Evolutionary conservation across 2,329 filamentous ascomycete species (phyloP).

Genomic region (Sordariomycetes sp.): DNA sequence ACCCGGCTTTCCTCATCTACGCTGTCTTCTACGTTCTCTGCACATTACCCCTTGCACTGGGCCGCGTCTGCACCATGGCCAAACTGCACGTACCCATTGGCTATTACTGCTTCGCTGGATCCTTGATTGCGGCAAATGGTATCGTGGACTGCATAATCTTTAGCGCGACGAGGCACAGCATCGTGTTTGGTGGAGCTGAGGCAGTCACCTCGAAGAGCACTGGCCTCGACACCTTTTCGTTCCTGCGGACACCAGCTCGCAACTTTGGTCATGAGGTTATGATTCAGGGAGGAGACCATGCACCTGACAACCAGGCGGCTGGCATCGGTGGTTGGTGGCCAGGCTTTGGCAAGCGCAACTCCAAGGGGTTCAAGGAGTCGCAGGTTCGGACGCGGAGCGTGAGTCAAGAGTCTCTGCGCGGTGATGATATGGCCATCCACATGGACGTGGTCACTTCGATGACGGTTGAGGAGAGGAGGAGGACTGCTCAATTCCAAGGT

Average conservation of each 20-base stretch:
- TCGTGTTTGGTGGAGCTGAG: conserved; percentile 17
- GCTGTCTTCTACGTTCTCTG: conserved; percentile 53
- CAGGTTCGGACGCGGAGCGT: neutral
- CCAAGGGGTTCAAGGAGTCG: neutral
- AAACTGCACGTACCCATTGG: conserved; percentile 32
- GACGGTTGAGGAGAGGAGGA: conserved; percentile 1
- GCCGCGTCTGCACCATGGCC: conserved; percentile 48
- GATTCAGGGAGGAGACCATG: conserved; percentile 1
- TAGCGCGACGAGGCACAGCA: conserved; percentile 23
- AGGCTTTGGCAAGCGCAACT: neutral
- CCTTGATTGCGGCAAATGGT: conserved; percentile 39
- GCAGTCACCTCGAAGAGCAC: conserved; percentile 16
- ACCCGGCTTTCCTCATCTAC: conserved; percentile 45
- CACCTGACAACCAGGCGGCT: no score
- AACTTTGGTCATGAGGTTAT: conserved; percentile 21
- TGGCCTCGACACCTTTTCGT: conserved; percentile 26
- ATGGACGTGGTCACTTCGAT: conserved; percentile 1
- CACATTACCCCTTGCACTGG: conserved; percentile 49
- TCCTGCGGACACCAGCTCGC: conserved; percentile 12
- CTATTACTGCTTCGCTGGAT: conserved; percentile 42
- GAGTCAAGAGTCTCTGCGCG: neutral
- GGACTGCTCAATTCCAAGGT: neutral
- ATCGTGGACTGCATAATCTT: conserved; percentile 32
- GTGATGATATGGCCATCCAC: conserved; percentile 2
- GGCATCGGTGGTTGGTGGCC: conserved; percentile 2